Evolutionary conservation across 1,284 basidiomycete species (phyloP).

Genomic region (Omphalotus olearius): DNA sequence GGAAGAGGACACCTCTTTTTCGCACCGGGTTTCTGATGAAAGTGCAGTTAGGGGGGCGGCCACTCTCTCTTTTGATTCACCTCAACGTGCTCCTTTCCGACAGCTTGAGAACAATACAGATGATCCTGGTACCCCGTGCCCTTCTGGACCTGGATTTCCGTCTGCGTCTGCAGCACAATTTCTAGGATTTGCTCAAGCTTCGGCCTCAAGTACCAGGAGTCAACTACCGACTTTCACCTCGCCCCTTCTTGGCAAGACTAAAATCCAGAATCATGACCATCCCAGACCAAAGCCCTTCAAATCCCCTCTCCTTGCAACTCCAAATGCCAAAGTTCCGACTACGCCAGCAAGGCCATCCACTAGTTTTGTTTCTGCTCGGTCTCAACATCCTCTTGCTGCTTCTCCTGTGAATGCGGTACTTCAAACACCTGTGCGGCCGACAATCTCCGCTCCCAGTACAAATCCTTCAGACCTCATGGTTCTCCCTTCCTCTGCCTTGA

Average conservation of each 20-base stretch:
- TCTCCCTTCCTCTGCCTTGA: slow-evolving; percentile 16
- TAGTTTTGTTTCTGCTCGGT: slow-evolving; percentile 18
- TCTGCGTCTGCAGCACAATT: slow-evolving; percentile 31
- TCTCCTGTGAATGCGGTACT: slow-evolving; percentile 13
- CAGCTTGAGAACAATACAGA: slow-evolving; percentile 34
- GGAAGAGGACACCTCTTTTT: slow-evolving; percentile 37
- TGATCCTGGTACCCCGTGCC: slow-evolving; percentile 5
- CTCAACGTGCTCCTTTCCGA: slow-evolving; percentile 35
- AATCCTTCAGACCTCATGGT: slow-evolving; percentile 22
- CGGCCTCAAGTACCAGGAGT: slow-evolving; percentile 8
- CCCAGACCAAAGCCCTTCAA: slow-evolving; percentile 47
- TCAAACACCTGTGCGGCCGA: slow-evolving; percentile 17
- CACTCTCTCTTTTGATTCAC: slow-evolving; percentile 18
- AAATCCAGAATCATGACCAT: slow-evolving; percentile 20
- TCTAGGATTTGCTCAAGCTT: slow-evolving; percentile 23
- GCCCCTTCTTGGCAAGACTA: slow-evolving; percentile 18
- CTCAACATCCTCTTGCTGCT: slow-evolving; percentile 19
- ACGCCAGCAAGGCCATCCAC: slow-evolving; percentile 4
- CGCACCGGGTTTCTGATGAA: slow-evolving; percentile 12
- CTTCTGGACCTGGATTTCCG: slow-evolving; percentile 3
- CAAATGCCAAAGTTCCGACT: slow-evolving; percentile 23
- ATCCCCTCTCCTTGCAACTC: slow-evolving; percentile 39
- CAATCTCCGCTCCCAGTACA: slow-evolving; percentile 18
- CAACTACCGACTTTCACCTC: slow-evolving; percentile 15
- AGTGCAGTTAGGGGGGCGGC: slow-evolving; percentile 22